Evolutionary conservation across 1,139 yeast genomes (phyloP).

Genomic region (Casaregolazyma lundiana): DNA sequence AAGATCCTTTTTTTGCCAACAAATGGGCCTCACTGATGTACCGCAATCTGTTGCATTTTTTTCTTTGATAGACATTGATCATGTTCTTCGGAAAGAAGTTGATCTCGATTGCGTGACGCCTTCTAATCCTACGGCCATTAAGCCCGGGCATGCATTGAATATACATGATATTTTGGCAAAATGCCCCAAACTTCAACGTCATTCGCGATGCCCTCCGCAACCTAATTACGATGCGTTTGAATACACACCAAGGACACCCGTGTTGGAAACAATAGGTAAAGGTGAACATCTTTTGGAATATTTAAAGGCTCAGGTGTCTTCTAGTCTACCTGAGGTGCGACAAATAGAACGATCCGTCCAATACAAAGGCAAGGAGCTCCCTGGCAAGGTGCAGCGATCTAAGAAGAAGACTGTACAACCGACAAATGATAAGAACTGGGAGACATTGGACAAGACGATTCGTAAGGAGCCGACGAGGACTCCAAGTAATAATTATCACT

Average conservation of each 20-base stretch:
- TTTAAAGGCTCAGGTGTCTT: conserved; percentile 25
- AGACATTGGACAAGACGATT: not conserved
- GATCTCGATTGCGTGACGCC: conserved; percentile 86
- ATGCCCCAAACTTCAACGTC: conserved; percentile 13
- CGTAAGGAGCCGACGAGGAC: not conserved
- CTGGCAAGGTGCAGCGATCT: not conserved
- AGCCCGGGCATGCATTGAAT: conserved; percentile 73
- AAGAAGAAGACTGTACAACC: not conserved
- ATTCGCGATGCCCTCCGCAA: conserved; percentile 1
- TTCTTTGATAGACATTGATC: conserved; percentile 89
- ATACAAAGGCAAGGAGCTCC: not conserved
- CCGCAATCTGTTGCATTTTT: conserved; percentile 97
- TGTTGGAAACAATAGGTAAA: conserved; percentile 17
- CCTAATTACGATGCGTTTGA: conserved; percentile 13
- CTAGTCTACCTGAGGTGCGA: conserved; percentile 13
- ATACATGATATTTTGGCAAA: conserved; percentile 46
- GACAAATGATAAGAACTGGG: not conserved
- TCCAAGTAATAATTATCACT: not conserved
- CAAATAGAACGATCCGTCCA: conserved; percentile 1
- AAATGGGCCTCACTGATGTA: conserved; percentile 79
- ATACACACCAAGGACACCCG: conserved; percentile 21
- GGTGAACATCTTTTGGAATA: conserved; percentile 17
- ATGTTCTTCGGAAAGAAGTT: conserved; percentile 84
- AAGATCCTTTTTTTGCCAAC: conserved; percentile 90
- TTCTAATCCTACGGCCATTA: conserved; percentile 66